phyloP scores from a whole-genome alignment of 495 filamentous ascomycete genomes.

The Talaromyces borbonicus region DNA sequence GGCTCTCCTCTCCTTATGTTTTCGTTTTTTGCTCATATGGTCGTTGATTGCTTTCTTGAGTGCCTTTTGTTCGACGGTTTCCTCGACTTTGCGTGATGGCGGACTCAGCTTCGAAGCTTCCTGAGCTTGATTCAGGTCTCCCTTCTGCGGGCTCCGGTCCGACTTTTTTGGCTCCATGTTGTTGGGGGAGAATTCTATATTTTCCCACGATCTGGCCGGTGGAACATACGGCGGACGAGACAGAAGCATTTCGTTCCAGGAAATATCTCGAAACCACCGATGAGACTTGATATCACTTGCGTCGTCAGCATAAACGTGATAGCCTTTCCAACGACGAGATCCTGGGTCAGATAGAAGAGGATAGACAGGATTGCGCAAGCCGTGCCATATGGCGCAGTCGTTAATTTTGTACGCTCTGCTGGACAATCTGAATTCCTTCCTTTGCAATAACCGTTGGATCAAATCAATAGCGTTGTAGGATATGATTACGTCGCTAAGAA shows the following conservation, averaged over 20 bases:
- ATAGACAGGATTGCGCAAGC: neutral
- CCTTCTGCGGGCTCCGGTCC: neutral
- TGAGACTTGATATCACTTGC: constrained; percentile 71
- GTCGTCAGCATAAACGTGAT: constrained; percentile 69
- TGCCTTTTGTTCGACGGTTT: constrained; percentile 5
- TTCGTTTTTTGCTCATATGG: constrained; percentile 9
- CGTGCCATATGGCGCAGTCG: constrained; percentile 27
- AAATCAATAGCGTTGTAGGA: constrained; percentile 61
- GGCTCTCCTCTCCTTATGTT: constrained; percentile 54
- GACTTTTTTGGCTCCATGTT: constrained; percentile 7
- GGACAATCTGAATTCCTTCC: constrained; percentile 66
- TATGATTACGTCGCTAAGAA: constrained; percentile 36
- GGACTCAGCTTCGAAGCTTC: neutral
- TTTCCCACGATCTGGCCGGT: constrained; percentile 55
- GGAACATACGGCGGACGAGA: constrained; percentile 70
- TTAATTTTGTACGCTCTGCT: constrained; percentile 59
- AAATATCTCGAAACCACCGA: constrained; percentile 58
- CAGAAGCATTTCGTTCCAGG: constrained; percentile 59
- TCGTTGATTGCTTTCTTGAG: constrained; percentile 1
- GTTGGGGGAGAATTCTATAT: constrained; percentile 76
- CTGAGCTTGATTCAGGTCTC: neutral
- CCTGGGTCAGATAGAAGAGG: constrained; percentile 15
- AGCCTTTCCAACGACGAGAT: constrained; percentile 27
- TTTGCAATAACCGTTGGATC: constrained; percentile 63
- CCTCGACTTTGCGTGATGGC: neutral